Percentiles rank a stretch among this genome's conserved stretches.
Evolutionary conservation across 345 rosid species (phyloP).

Genomic region (Gossypium bickii): DNA sequence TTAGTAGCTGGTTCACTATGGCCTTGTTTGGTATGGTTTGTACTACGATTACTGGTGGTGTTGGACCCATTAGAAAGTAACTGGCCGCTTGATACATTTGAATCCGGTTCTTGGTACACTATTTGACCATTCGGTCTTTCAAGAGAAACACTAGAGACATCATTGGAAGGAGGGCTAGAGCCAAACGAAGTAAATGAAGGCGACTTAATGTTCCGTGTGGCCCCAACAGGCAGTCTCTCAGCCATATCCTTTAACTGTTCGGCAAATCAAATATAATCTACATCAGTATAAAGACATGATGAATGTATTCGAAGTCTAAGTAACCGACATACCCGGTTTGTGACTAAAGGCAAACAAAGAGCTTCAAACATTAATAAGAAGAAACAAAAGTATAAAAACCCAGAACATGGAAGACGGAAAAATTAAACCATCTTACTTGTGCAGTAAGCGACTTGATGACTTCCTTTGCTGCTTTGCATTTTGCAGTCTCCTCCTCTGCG

Average conservation of each 20-base stretch:
- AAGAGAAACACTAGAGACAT: constrained; percentile 37
- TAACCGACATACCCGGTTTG: background rate
- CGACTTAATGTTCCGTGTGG: constrained; percentile 45
- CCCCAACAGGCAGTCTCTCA: constrained; percentile 76
- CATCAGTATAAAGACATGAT: constrained; percentile 22
- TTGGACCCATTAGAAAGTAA: constrained; percentile 52
- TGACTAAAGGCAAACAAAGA: background rate
- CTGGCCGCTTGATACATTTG: constrained; percentile 36
- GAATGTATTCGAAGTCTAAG: background rate
- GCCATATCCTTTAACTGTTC: constrained; percentile 86
- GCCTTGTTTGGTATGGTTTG: constrained; percentile 47
- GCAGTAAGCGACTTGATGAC: constrained; percentile 97
- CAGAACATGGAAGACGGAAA: background rate
- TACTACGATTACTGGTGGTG: constrained; percentile 38
- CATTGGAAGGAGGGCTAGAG: constrained; percentile 50
- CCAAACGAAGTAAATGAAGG: constrained; percentile 51
- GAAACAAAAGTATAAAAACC: background rate
- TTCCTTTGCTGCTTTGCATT: constrained; percentile 99
- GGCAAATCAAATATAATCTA: constrained; percentile 12
- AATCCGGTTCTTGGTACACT: constrained; percentile 38
- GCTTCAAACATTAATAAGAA: background rate
- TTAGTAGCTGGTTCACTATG: constrained; percentile 52
- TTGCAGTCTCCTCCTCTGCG: constrained; percentile 84
- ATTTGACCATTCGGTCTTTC: constrained; percentile 40
- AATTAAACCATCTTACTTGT: constrained; percentile 54